A percentile compares a stretch with the other conserved stretches of the same genome.
phyloP scores from a whole-genome alignment of 208 protist species.

The Acanthamoeba quina region DNA sequence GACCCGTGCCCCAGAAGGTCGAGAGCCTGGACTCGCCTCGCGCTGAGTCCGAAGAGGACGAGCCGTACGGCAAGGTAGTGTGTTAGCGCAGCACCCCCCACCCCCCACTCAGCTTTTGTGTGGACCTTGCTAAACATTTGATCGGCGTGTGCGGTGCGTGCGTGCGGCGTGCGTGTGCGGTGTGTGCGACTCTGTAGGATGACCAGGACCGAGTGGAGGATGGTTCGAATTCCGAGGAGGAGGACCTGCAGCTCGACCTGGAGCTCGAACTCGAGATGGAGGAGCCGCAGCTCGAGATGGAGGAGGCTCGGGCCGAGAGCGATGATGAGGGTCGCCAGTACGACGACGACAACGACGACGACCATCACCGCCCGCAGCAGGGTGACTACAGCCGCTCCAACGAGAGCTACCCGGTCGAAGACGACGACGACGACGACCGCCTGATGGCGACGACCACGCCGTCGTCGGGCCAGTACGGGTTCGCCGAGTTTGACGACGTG shows the following conservation, averaged over 20 bases:
- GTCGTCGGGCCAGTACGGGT: not conserved
- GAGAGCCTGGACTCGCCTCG: constrained; percentile 16
- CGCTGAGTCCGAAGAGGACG: constrained; percentile 1
- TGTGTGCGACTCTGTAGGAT: no score
- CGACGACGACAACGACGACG: not conserved
- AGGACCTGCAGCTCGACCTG: not conserved
- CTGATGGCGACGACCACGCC: no score
- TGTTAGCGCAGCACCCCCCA: not conserved
- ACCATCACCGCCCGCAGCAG: not conserved
- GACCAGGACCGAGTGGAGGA: not conserved
- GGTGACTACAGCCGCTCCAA: not conserved
- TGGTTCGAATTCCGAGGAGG: not conserved
- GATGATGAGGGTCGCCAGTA: not conserved
- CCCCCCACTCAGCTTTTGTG: no score
- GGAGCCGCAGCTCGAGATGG: constrained; percentile 4
- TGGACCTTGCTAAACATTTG: no score
- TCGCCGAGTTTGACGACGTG: not conserved
- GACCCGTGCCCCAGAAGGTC: constrained; percentile 19
- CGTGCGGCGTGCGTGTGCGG: no score
- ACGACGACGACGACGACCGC: constrained; percentile 8
- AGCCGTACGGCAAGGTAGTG: not conserved
- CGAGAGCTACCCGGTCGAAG: not conserved
- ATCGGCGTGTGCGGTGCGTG: no score
- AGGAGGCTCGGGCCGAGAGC: not conserved
- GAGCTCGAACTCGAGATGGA: constrained; percentile 34